Conservation (phyloP, 1,139 yeast genomes). For the Meyerozyma smithsonii region DNA sequence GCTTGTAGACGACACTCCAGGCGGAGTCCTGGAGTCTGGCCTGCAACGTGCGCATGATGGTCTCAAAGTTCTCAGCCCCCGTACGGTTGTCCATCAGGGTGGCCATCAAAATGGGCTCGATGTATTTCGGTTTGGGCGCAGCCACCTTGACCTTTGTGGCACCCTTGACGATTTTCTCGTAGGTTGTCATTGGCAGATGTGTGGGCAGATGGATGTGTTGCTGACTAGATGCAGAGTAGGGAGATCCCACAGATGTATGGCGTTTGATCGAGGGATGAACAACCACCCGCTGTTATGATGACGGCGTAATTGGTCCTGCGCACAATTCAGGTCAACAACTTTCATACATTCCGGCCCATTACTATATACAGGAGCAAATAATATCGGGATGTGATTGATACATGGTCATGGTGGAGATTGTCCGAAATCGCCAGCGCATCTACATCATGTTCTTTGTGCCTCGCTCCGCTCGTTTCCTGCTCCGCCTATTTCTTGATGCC, state of each 20-base stretch:
- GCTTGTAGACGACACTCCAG: slow-evolving; percentile 88
- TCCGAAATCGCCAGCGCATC: no score
- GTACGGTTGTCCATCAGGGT: slow-evolving; percentile 45
- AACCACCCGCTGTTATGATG: neutral
- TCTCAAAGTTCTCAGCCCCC: slow-evolving; percentile 54
- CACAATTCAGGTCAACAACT: slow-evolving; percentile 1
- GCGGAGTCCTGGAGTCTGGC: slow-evolving; percentile 67
- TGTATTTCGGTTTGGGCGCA: slow-evolving; percentile 95
- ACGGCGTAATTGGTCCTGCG: neutral
- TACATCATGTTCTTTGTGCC: no score
- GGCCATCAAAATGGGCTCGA: slow-evolving; percentile 85
- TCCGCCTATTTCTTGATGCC: slow-evolving; percentile 40
- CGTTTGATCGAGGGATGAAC: neutral
- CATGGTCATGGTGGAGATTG: neutral
- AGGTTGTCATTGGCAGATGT: slow-evolving; percentile 34
- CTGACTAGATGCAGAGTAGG: neutral
- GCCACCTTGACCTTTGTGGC: slow-evolving; percentile 67
- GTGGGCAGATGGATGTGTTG: neutral
- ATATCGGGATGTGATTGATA: no score
- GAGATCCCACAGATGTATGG: neutral
- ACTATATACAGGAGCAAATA: slow-evolving; percentile 1
- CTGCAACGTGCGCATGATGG: slow-evolving; percentile 62
- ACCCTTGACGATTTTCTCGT: slow-evolving; percentile 44
- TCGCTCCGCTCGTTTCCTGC: no score
- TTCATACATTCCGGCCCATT: neutral